These are phyloP conservation scores for Candida ficus DNA, from an alignment of 805 yeast genomes.

Conservation along the genomic window DNA sequence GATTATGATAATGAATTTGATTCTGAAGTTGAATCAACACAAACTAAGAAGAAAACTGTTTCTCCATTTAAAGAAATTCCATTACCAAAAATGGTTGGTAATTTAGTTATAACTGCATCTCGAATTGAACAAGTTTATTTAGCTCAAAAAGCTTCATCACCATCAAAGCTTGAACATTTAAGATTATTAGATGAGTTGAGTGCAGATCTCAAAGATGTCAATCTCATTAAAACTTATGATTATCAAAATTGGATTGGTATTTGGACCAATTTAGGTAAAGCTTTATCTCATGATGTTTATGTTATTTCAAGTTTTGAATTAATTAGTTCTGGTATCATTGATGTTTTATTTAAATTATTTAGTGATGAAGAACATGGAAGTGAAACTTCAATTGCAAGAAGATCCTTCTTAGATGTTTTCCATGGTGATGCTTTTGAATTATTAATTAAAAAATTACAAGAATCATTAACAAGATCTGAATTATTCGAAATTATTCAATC, in stretches of 20 bases:
- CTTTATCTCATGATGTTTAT: conserved; percentile 27
- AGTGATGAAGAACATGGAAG: conserved; percentile 19
- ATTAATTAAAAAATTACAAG: conserved; percentile 60
- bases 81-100: conserved; percentile 6
- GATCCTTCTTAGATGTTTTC: conserved; percentile 39
- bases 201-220: conserved; percentile 13
- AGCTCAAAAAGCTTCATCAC: conserved; percentile 21
- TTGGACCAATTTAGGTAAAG: conserved; percentile 35
- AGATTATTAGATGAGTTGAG: conserved; percentile 24
- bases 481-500: conserved; percentile 54
- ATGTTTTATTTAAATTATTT: conserved; percentile 35
- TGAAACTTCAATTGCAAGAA: conserved; percentile 32
- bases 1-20: conserved; percentile 18
- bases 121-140: conserved; percentile 28
- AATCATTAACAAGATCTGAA: conserved; percentile 68
- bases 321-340: conserved; percentile 60
- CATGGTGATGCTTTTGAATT: conserved; percentile 34
- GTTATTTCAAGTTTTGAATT: conserved; percentile 70
- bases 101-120: conserved; percentile 14
- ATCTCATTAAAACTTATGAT: conserved; percentile 9
- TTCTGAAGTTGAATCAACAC: neutral
- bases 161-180: conserved; percentile 24
- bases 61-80: conserved; percentile 7
- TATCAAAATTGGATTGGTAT: conserved; percentile 27
- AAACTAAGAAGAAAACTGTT: neutral